Percentiles rank a stretch among this genome's conserved stretches.
These are phyloP conservation scores for Boechera stricta DNA, from an alignment of 345 rosid species.

Conservation along the genomic window DNA sequence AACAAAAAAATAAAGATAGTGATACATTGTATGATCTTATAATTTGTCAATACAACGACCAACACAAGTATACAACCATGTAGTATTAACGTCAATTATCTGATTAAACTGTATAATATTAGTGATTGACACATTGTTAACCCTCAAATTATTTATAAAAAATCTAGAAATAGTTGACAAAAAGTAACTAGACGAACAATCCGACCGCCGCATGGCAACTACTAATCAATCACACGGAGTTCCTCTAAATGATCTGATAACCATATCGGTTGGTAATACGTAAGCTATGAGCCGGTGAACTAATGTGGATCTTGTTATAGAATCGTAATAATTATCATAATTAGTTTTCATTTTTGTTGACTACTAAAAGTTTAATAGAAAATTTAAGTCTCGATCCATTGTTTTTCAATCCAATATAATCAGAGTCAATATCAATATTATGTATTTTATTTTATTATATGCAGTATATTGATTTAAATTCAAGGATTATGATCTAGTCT, in stretches of 20 bases:
- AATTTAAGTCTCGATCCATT: not conserved
- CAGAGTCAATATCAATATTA: not conserved
- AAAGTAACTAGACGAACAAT: not conserved
- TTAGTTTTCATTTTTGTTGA: not conserved
- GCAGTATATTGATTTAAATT: not conserved
- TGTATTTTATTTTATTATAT: not conserved
- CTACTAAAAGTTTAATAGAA: not conserved
- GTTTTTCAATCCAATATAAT: not conserved
- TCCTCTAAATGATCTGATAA: not conserved
- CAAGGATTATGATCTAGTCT: not conserved
- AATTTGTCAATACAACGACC: conserved; percentile 35
- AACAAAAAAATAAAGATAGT: conserved; percentile 26
- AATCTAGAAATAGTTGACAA: conserved; percentile 19
- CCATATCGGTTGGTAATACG: not conserved
- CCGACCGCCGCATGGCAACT: not conserved
- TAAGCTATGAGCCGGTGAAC: not conserved
- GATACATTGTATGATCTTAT: conserved; percentile 22
- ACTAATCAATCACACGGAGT: not conserved
- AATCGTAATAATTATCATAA: not conserved
- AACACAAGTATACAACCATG: conserved; percentile 9
- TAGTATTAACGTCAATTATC: conserved; percentile 14
- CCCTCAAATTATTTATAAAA: not conserved
- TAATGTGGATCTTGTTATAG: not conserved
- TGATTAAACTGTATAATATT: conserved; percentile 8
- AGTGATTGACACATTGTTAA: conserved; percentile 11